phyloP scores from a whole-genome alignment of 345 rosid species.

The Dovyalis caffra region DNA sequence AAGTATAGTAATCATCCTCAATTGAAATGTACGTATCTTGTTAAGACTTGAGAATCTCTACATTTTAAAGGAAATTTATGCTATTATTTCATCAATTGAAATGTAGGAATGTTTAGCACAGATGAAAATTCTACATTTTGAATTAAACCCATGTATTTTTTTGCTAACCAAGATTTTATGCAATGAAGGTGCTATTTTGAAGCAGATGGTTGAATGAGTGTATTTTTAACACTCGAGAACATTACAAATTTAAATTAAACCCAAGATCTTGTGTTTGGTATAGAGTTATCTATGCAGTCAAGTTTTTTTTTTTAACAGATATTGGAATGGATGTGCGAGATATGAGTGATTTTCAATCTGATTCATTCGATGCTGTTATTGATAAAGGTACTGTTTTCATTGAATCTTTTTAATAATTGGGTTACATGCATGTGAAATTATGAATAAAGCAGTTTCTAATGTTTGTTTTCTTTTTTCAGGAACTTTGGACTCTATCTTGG shows the following conservation, averaged over 20 bases:
- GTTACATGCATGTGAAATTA: background rate
- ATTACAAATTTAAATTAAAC: too few species aligned
- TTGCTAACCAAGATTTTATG: conserved; percentile 1
- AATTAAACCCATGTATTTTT: background rate
- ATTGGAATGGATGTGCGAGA: conserved; percentile 75
- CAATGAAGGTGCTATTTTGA: too few species aligned
- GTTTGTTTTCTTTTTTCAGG: conserved; percentile 42
- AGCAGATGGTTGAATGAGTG: too few species aligned
- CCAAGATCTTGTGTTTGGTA: too few species aligned
- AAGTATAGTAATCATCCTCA: conserved; percentile 56
- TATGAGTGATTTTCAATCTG: conserved; percentile 58
- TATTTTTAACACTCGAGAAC: too few species aligned
- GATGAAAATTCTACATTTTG: background rate
- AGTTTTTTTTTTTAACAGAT: conserved; percentile 39
- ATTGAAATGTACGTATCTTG: conserved; percentile 55
- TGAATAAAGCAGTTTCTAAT: conserved; percentile 1
- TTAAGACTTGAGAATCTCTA: too few species aligned
- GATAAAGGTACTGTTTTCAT: conserved; percentile 61
- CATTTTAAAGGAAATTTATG: background rate
- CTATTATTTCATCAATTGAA: background rate
- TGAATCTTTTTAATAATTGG: background rate
- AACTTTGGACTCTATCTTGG: conserved; percentile 87
- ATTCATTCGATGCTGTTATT: conserved; percentile 69
- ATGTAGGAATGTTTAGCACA: background rate
- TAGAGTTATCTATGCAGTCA: too few species aligned